Evolutionary conservation across 495 filamentous ascomycete genomes (phyloP).

Genomic region (Penicillium parvum): DNA sequence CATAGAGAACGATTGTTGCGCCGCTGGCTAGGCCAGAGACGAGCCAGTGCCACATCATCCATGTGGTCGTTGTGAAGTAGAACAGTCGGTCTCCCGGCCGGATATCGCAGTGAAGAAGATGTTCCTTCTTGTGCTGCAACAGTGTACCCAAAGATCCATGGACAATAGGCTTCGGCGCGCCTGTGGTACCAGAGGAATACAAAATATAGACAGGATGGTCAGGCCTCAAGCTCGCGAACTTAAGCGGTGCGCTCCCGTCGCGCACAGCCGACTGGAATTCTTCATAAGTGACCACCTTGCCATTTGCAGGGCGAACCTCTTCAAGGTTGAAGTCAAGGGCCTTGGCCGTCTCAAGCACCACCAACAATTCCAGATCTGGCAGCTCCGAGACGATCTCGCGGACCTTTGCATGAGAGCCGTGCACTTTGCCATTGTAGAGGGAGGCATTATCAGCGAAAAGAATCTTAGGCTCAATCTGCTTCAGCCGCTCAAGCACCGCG

Average conservation of each 20-base stretch:
- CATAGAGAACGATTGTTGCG: conserved; percentile 78
- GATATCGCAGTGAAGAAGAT: conserved; percentile 77
- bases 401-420: conserved; percentile 67
- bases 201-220: conserved; percentile 87
- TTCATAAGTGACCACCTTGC: conserved; percentile 47
- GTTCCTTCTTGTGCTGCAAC: conserved; percentile 93
- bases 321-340: conserved; percentile 45
- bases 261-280: conserved; percentile 45
- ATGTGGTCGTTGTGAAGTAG: conserved; percentile 88
- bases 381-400: conserved; percentile 63
- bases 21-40: conserved; percentile 77
- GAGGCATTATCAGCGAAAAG: conserved; percentile 84
- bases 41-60: conserved; percentile 99
- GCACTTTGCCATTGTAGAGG: conserved; percentile 82
- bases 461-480: conserved; percentile 74
- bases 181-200: conserved; percentile 85
- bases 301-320: conserved; percentile 42
- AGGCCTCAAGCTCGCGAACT: conserved; percentile 70
- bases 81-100: conserved; percentile 60
- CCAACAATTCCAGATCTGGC: conserved; percentile 56
- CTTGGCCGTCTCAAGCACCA: conserved; percentile 63
- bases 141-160: conserved; percentile 84
- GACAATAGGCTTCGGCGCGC: conserved; percentile 87
- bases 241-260: conserved; percentile 43
- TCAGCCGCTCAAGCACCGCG: conserved; percentile 75